Percentiles rank a stretch among this genome's conserved stretches.
phyloP scores from a whole-genome alignment of 306 rosid genomes.

The Begonia peltatifolia region DNA sequence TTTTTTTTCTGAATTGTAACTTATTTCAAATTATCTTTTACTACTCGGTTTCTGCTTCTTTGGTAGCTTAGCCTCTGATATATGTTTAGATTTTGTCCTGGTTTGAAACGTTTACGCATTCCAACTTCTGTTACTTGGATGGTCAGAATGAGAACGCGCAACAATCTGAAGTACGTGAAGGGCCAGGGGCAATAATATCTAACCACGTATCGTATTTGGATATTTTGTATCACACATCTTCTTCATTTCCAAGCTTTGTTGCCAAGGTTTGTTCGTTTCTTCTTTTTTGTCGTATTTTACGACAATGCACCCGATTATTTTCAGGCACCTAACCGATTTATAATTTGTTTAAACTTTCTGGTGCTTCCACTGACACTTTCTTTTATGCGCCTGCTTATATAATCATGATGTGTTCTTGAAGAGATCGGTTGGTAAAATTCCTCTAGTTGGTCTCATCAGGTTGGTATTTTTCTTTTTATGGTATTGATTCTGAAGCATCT shows the following conservation, averaged over 20 bases:
- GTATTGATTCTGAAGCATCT: too few relatives aligned
- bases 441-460: conserved; percentile 92
- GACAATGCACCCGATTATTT: background rate
- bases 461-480: conserved; percentile 12
- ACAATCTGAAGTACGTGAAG: conserved; percentile 29
- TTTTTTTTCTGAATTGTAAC: background rate
- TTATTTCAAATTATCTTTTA: too few relatives aligned
- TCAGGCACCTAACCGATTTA: too few relatives aligned
- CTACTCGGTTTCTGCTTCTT: too few relatives aligned
- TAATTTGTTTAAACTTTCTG: background rate
- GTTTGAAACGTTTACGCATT: too few relatives aligned
- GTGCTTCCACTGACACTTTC: conserved; percentile 28
- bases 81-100: too few relatives aligned
- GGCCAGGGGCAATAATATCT: conserved; percentile 67
- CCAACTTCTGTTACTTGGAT: conserved; percentile 3
- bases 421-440: conserved; percentile 92
- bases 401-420: conserved; percentile 35
- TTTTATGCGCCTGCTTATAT: conserved; percentile 12
- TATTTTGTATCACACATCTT: conserved; percentile 83
- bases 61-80: too few relatives aligned
- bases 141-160: conserved; percentile 17
- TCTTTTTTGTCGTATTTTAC: background rate
- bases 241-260: conserved; percentile 90
- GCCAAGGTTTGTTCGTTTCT: conserved; percentile 75
- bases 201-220: conserved; percentile 90